phyloP scores from a whole-genome alignment of 2,329 filamentous ascomycete species.

The Claviceps digitariae region DNA sequence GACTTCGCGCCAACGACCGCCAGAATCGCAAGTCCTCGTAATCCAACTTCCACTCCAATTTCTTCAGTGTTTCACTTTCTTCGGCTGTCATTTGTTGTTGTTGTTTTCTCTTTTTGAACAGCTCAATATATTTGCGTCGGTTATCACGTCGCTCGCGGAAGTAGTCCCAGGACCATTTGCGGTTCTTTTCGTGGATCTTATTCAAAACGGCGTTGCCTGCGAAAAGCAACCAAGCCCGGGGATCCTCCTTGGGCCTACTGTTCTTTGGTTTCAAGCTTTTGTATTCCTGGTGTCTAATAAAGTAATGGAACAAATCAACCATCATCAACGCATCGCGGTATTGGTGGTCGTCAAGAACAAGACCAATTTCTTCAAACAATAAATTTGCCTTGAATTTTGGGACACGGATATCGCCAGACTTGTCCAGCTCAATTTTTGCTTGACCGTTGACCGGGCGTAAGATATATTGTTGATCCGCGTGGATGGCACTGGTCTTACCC shows the following conservation, averaged over 20 bases:
- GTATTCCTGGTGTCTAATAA: slow-evolving; percentile 94
- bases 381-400: slow-evolving; percentile 85
- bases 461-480: slow-evolving; percentile 71
- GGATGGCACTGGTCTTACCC: slow-evolving; percentile 48
- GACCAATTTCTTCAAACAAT: slow-evolving; percentile 91
- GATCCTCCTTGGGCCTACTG: slow-evolving; percentile 72
- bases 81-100: slow-evolving; percentile 55
- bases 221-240: slow-evolving; percentile 82
- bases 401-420: slow-evolving; percentile 64
- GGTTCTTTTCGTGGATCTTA: slow-evolving; percentile 91
- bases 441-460: slow-evolving; percentile 91
- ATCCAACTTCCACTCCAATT: slow-evolving; percentile 71
- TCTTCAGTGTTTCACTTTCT: slow-evolving; percentile 59
- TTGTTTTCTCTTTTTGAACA: slow-evolving; percentile 90
- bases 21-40: slow-evolving; percentile 98
- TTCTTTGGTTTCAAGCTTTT: slow-evolving; percentile 81
- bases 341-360: slow-evolving; percentile 94
- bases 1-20: slow-evolving; percentile 84
- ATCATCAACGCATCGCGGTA: slow-evolving; percentile 97
- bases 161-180: slow-evolving; percentile 90
- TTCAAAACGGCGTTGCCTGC: slow-evolving; percentile 77
- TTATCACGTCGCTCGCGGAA: slow-evolving; percentile 89
- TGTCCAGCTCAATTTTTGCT: slow-evolving; percentile 89
- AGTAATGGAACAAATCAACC: slow-evolving; percentile 96
- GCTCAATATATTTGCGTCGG: slow-evolving; percentile 71